These are phyloP conservation scores for Aspergillus intermedius DNA, from an alignment of 2,329 filamentous ascomycete species.

Conservation along the genomic window DNA sequence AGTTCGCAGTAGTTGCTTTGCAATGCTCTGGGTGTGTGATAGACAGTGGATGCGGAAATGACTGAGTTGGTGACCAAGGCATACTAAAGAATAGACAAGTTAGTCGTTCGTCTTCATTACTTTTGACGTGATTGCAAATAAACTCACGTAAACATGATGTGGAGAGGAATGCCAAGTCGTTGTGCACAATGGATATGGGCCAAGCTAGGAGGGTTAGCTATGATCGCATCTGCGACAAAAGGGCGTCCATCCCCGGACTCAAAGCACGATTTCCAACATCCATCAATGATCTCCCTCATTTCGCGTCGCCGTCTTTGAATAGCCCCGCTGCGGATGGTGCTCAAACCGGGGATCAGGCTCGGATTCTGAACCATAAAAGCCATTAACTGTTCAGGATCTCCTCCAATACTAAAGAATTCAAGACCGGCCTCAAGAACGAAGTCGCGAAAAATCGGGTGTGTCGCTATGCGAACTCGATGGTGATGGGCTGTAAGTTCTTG, in stretches of 20 bases:
- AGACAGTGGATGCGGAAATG: conserved; percentile 76
- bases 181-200: conserved; percentile 33
- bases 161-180: conserved; percentile 27
- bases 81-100: conserved; percentile 47
- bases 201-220: conserved; percentile 34
- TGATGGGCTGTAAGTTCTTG: conserved; percentile 60
- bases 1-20: conserved; percentile 66
- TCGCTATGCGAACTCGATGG: conserved; percentile 69
- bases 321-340: conserved; percentile 69
- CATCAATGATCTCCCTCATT: conserved; percentile 66
- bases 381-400: conserved; percentile 69
- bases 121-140: background rate
- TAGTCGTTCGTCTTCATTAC: background rate
- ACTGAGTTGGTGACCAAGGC: conserved; percentile 79
- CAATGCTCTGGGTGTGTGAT: conserved; percentile 70
- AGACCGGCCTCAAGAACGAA: conserved; percentile 66
- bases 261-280: conserved; percentile 69
- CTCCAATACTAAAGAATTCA: conserved; percentile 70
- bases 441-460: conserved; percentile 60
- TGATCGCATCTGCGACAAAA: conserved; percentile 33
- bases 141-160: conserved; percentile 68
- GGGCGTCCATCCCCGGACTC: conserved; percentile 54
- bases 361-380: conserved; percentile 89
- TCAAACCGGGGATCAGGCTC: conserved; percentile 73
- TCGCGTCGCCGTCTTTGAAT: conserved; percentile 65